phyloP scores from a whole-genome alignment of 1,284 basidiomycete genomes.

The Puccinia polysora region DNA sequence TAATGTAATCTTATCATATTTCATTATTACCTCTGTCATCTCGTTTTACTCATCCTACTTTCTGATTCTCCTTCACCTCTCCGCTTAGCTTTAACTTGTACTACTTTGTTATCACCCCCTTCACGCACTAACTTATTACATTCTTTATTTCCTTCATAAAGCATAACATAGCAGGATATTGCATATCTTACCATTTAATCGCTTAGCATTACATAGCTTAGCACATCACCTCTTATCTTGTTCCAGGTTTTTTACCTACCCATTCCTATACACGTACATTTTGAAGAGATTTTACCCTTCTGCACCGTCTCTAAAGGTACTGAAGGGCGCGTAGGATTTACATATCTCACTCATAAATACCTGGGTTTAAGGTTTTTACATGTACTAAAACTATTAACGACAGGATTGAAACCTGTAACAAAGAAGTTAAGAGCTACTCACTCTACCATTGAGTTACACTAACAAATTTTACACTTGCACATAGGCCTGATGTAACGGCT shows the following conservation, averaged over 20 bases:
- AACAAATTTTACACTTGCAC: constrained; percentile 2
- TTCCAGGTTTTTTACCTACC: constrained; percentile 6
- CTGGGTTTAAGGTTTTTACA: background rate
- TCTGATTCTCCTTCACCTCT: background rate
- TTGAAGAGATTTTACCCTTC: background rate
- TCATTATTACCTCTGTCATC: background rate
- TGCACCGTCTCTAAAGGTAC: constrained; percentile 4
- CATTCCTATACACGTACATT: no score
- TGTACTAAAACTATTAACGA: background rate
- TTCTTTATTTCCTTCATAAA: constrained; percentile 3
- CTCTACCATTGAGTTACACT: background rate
- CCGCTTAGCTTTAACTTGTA: background rate
- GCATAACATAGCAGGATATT: background rate
- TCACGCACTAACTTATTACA: constrained; percentile 4
- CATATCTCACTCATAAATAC: constrained; percentile 5
- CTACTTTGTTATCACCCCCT: constrained; percentile 2
- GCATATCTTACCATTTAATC: background rate
- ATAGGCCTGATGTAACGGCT: constrained; percentile 1
- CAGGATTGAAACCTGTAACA: background rate
- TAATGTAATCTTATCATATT: no score
- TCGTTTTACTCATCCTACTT: background rate
- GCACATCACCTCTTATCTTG: constrained; percentile 7
- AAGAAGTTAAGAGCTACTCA: background rate
- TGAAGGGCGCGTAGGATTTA: constrained; percentile 4
- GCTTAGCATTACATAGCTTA: constrained; percentile 9